Evolutionary conservation across 352 stramenopile genomes (phyloP), one percentile per base, ranked within the genome.

Genomic region (Pythium dissimile): DNA sequence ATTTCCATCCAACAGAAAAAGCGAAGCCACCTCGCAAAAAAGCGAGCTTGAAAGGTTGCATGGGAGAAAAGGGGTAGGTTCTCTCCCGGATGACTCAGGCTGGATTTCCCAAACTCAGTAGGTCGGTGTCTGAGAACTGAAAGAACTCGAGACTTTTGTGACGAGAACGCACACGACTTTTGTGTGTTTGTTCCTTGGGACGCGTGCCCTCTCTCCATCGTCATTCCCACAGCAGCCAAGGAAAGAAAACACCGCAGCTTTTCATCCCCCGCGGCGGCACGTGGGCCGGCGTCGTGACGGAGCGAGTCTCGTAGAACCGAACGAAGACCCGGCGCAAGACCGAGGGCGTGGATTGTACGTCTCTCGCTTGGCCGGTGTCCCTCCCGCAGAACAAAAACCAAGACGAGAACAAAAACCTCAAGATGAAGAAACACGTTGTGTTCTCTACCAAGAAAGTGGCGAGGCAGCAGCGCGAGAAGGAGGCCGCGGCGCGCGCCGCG

Each of bases 401-500:
- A 48, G 45, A 44, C 11, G 23, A 53, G 21, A 55, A 38, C 13
- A 24, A 56, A 23, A 35, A 1, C 13, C 3, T 1, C 8, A 43
- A 9, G 2, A 59, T 52, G 38, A 55, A 47, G 35, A 77, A 73
- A 23, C 77, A 85, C 47, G 57, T 90, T 37, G 77, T 90, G 32
- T 87, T 80, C 48, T 90, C 80, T 13, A 90, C 80, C 35, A 85
- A 81, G 57, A 84, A 81, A 46, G 80, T 73, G 6, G 66, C 54
- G 1, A 63, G 26, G 44, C 43, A 60, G 44, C 32, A n/a, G n/a
- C n/a, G n/a, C n/a, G n/a, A 51, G 38, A 48, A 44, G 37, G 55
- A 58, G 38, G 27, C 59, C 43, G 21, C 46, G 13, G 58, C 59
- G 46, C 46, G 54, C 54, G 54, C 54, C 18, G 54, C 54, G 16